Conservation (phyloP, 2,329 filamentous ascomycete species). For the Xylariales sp. region DNA sequence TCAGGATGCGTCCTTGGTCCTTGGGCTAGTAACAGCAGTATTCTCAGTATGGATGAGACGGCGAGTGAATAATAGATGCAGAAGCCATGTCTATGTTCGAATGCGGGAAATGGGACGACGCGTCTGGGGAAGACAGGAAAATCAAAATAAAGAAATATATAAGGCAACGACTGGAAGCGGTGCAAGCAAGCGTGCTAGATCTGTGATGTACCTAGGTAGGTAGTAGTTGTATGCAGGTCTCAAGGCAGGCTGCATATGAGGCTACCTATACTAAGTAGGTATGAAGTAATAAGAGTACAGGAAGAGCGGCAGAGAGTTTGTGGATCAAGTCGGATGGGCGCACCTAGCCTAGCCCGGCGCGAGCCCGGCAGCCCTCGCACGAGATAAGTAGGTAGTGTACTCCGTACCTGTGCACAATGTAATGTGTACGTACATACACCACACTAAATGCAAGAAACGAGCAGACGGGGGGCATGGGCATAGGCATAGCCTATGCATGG, state of each 20-base stretch:
- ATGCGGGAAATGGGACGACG: constrained; percentile 23
- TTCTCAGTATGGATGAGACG: constrained; percentile 32
- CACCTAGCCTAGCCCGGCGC: constrained; percentile 25
- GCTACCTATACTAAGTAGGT: constrained; percentile 30
- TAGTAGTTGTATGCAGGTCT: constrained; percentile 38
- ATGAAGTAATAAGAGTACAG: constrained; percentile 9
- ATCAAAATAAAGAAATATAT: constrained; percentile 13
- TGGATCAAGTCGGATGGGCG: constrained; percentile 27
- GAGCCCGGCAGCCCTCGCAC: constrained; percentile 28
- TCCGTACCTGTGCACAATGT: no score
- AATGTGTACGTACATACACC: no score
- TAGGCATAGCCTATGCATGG: no score
- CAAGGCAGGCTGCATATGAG: constrained; percentile 38
- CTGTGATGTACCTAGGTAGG: constrained; percentile 25
- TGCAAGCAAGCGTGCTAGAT: constrained; percentile 25
- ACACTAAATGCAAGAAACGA: neutral
- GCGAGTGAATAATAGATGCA: constrained; percentile 26
- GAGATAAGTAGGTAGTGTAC: constrained; percentile 1
- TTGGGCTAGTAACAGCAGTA: constrained; percentile 13
- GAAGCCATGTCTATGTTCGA: constrained; percentile 25
- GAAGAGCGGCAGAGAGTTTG: constrained; percentile 25
- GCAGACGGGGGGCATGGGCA: constrained; percentile 3
- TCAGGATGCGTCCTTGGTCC: constrained; percentile 7
- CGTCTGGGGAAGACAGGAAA: constrained; percentile 21
- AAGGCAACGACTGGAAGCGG: constrained; percentile 17